These are phyloP conservation scores for Teunomyces barrocoloradensis DNA, from an alignment of 805 yeast genomes.

Conservation along the genomic window DNA sequence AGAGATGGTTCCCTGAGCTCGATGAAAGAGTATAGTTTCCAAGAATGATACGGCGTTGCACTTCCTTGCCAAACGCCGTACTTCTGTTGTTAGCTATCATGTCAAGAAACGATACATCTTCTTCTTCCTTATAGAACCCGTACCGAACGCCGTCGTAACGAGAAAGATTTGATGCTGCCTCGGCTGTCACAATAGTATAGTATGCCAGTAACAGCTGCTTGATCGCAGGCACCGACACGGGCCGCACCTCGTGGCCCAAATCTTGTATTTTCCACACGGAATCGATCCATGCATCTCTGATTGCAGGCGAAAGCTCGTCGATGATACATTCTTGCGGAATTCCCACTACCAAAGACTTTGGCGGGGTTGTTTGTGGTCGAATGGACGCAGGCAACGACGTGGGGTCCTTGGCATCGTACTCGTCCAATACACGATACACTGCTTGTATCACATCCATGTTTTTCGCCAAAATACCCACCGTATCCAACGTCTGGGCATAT, in stretches of 20 bases:
- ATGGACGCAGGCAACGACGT: conserved; percentile 54
- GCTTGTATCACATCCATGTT: conserved; percentile 41
- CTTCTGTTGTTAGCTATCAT: conserved; percentile 51
- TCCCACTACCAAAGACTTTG: conserved; percentile 53
- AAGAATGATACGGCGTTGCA: conserved; percentile 72
- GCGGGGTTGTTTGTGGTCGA: conserved; percentile 12
- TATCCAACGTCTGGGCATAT: conserved; percentile 91
- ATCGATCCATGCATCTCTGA: conserved; percentile 46
- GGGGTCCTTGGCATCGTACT: conserved; percentile 73
- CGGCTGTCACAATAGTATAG: conserved; percentile 86
- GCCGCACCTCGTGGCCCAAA: conserved; percentile 51
- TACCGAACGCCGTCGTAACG: conserved; percentile 89
- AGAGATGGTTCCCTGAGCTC: conserved; percentile 69
- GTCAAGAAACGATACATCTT: conserved; percentile 7
- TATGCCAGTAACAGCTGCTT: conserved; percentile 71
- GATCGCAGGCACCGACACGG: conserved; percentile 71
- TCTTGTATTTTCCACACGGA: conserved; percentile 44
- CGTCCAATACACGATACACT: conserved; percentile 58
- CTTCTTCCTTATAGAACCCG: conserved; percentile 48
- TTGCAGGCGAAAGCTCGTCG: conserved; percentile 48
- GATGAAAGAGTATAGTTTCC: conserved; percentile 88
- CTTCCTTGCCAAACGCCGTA: conserved; percentile 75
- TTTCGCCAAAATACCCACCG: conserved; percentile 79
- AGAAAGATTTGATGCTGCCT: conserved; percentile 88
- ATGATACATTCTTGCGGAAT: conserved; percentile 67